These are phyloP conservation scores for Melaleuca quinquenervia DNA, from an alignment of 345 rosid genomes.

Conservation along the genomic window DNA sequence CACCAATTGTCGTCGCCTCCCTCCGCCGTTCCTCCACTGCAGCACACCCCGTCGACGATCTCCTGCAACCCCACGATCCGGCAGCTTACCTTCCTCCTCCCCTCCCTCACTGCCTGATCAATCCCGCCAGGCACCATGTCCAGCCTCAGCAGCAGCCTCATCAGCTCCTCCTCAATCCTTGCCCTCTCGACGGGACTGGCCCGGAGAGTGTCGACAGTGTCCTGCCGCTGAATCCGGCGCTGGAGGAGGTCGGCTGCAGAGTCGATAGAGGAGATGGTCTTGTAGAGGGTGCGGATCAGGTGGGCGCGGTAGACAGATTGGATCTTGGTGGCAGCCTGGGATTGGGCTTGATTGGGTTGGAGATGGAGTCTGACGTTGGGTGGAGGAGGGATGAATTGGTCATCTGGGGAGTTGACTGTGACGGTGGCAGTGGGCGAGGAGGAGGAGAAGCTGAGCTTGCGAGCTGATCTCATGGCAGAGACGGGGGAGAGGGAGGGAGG, in stretches of 20 bases:
- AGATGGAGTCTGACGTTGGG: not conserved
- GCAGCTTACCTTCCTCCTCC: slow-evolving; percentile 78
- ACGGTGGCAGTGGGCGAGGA: slow-evolving; percentile 18
- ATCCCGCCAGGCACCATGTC: slow-evolving; percentile 86
- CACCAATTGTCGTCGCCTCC: slow-evolving; percentile 10
- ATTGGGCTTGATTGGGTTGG: not conserved
- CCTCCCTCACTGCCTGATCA: slow-evolving; percentile 60
- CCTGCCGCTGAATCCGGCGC: slow-evolving; percentile 68
- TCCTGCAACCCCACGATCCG: slow-evolving; percentile 82
- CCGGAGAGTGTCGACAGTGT: slow-evolving; percentile 73
- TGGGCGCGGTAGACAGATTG: slow-evolving; percentile 60
- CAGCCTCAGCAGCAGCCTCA: slow-evolving; percentile 65
- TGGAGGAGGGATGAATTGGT: slow-evolving; percentile 13
- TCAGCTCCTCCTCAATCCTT: slow-evolving; percentile 67
- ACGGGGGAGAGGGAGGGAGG: slow-evolving; percentile 7
- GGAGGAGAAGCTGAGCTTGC: not conserved
- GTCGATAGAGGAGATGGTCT: slow-evolving; percentile 31
- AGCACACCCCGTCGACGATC: slow-evolving; percentile 55
- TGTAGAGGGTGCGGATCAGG: slow-evolving; percentile 46
- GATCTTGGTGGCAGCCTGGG: slow-evolving; percentile 48
- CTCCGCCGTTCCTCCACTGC: slow-evolving; percentile 5
- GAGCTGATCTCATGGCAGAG: not conserved
- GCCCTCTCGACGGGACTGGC: slow-evolving; percentile 48
- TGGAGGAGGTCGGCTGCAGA: slow-evolving; percentile 51
- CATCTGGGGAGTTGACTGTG: slow-evolving; percentile 4